Base-by-base conservation (phyloP, 352 stramenopile species). In the Globisporangium rhizosaccharum region DNA sequence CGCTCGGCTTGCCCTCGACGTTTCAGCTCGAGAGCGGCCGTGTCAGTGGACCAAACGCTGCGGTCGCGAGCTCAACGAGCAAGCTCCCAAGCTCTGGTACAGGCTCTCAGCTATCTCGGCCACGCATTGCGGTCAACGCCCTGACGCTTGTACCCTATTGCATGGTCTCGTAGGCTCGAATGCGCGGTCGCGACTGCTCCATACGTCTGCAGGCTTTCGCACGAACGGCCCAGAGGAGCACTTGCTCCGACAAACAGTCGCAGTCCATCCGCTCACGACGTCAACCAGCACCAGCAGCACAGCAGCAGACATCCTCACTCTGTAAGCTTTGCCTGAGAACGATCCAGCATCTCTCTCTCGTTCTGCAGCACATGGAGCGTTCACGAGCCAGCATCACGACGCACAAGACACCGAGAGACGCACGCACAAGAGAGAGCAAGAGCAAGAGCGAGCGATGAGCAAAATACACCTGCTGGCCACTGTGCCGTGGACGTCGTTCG, bases 261-360 rank as follows among this genome's bases (percentile, higher is more conserved):
- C 44, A 14, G 63, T 73, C n/a, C 57, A 77, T n/a, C 63, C 73
- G 5, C 56, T 79, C 26, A 45, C 48, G 8, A 51, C 12, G 36
- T 17, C 48, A 5, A 65, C 17, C 15, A 45, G n/a, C 48, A 53
- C 25, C 42, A 61, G 53, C 26, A 67, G 33, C 26, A 60, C 49
- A 12, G 67, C 56, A 5, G 74, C 76, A 30, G 76, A 87, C 62
- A 82, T 89, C 49, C 71, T 89, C 66, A 89, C 77, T n/a, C 71
- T 87, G 52, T 87, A 23, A 57, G 51, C 33, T 0, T 0, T 8
- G 30, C 26, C 28, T 5, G 8, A 30, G 18, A 17, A 51, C 28
- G 28, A 30, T 30, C 28, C 28, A 30, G 28, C 5, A 2, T 30
- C 28, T 30, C 28, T 30, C 28, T 30, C 28, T 30, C 28, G 28